phyloP scores from a whole-genome alignment of 163 green algal species.

The Chlorella variabilis region DNA sequence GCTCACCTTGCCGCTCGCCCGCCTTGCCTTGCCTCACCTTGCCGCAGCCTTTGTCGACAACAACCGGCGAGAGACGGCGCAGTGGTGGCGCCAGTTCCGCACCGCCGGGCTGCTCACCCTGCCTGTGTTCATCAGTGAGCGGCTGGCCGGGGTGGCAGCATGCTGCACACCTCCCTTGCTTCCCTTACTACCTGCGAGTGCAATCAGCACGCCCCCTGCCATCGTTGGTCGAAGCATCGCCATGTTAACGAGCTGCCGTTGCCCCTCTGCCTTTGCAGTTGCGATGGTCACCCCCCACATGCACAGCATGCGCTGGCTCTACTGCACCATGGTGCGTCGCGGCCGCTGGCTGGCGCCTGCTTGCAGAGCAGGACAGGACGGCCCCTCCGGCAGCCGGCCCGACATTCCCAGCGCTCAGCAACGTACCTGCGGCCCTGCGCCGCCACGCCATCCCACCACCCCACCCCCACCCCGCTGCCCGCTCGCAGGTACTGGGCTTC shows the following conservation, averaged over 20 bases:
- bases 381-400: too few relatives aligned
- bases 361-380: too few relatives aligned
- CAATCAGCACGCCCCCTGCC: background rate
- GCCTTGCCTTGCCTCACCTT: too few relatives aligned
- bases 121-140: constrained; percentile 80
- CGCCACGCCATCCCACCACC: background rate
- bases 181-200: background rate
- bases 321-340: constrained; percentile 2
- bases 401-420: too few relatives aligned
- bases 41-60: constrained; percentile 35
- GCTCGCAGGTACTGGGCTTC: constrained; percentile 75
- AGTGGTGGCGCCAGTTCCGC: constrained; percentile 72
- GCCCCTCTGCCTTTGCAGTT: constrained; percentile 1
- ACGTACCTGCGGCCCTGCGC: too few relatives aligned
- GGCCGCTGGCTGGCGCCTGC: background rate
- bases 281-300: constrained; percentile 46
- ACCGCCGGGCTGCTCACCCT: constrained; percentile 78
- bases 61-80: constrained; percentile 66
- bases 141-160: constrained; percentile 77
- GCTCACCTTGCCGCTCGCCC: too few relatives aligned
- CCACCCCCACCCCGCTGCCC: too few relatives aligned
- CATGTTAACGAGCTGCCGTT: background rate
- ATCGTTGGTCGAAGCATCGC: too few relatives aligned
- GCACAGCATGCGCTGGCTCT: constrained; percentile 35
- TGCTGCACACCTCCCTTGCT: constrained; percentile 83